These are phyloP conservation scores for Candida sp. DNA, from an alignment of 1,139 yeast genomes.

Conservation along the genomic window DNA sequence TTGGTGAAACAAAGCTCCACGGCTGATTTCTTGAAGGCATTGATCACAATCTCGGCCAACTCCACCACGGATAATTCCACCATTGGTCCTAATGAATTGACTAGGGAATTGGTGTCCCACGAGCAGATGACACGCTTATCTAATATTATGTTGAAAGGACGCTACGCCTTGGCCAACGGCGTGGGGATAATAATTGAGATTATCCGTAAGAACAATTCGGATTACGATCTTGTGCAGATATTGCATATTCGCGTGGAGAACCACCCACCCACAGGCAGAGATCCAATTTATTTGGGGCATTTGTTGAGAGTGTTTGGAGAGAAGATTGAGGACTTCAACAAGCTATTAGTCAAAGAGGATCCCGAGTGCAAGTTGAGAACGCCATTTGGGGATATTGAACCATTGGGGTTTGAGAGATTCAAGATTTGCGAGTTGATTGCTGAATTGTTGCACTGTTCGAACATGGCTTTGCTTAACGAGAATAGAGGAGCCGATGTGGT, in stretches of 20 bases:
- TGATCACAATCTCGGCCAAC: conserved; percentile 61
- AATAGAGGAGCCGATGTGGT: conserved; percentile 83
- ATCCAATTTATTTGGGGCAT: conserved; percentile 93
- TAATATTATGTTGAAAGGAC: conserved; percentile 87
- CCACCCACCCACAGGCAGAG: conserved; percentile 95
- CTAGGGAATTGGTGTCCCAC: conserved; percentile 82
- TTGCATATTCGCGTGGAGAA: conserved; percentile 85
- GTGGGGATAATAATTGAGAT: conserved; percentile 96
- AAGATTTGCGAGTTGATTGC: conserved; percentile 95
- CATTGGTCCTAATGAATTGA: conserved; percentile 95
- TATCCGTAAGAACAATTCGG: conserved; percentile 94
- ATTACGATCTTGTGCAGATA: conserved; percentile 91
- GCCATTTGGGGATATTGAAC: conserved; percentile 64
- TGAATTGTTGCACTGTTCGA: conserved; percentile 93
- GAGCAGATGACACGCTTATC: conserved; percentile 73
- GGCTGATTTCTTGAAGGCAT: conserved; percentile 52
- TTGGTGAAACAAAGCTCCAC: conserved; percentile 48
- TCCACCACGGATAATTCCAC: conserved; percentile 85
- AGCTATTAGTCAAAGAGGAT: conserved; percentile 27
- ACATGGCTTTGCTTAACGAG: conserved; percentile 93
- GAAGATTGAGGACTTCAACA: conserved; percentile 69
- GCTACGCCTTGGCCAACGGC: conserved; percentile 92
- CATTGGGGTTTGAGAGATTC: conserved; percentile 94
- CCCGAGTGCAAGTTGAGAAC: conserved; percentile 52
- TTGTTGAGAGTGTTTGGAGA: conserved; percentile 80